These are phyloP conservation scores for Claviceps sp. DNA, from an alignment of 2,329 filamentous ascomycete genomes.

Conservation along the genomic window DNA sequence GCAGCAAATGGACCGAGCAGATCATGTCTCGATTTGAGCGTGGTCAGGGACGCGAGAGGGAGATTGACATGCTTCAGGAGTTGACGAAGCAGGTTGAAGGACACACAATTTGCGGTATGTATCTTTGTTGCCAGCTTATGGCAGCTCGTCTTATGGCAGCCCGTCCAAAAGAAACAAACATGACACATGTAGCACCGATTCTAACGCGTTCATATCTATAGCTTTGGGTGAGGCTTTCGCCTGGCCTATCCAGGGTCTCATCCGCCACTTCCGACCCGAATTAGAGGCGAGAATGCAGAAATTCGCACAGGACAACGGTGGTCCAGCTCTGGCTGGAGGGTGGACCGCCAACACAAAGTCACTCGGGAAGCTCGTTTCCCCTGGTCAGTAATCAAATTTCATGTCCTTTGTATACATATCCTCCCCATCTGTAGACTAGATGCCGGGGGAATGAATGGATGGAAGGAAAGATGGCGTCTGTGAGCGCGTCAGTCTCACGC, in stretches of 20 bases:
- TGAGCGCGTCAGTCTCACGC: background rate
- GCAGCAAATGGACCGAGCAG: slow-evolving; percentile 97
- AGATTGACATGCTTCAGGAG: slow-evolving; percentile 99
- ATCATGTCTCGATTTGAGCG: slow-evolving; percentile 96
- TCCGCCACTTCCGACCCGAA: slow-evolving; percentile 95
- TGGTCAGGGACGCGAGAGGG: slow-evolving; percentile 73
- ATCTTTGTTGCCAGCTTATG: background rate
- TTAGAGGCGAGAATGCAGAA: slow-evolving; percentile 81
- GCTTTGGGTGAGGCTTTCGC: slow-evolving; percentile 94
- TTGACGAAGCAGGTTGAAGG: slow-evolving; percentile 98
- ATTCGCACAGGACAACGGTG: slow-evolving; percentile 60
- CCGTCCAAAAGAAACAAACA: background rate
- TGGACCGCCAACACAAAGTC: slow-evolving; percentile 64
- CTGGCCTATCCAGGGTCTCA: slow-evolving; percentile 96
- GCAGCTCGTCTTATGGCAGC: background rate
- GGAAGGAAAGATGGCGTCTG: background rate
- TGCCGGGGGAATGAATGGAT: background rate
- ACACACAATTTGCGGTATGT: slow-evolving; percentile 90
- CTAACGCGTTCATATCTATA: slow-evolving; percentile 16
- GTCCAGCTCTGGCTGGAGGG: slow-evolving; percentile 68
- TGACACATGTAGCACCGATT: background rate
- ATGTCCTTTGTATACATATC: slow-evolving; percentile 4
- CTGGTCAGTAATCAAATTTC: slow-evolving; percentile 58
- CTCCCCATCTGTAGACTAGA: slow-evolving; percentile 4
- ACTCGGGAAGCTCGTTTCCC: slow-evolving; percentile 74